Conservation (phyloP, 2,329 filamentous ascomycete genomes). For the Sclerotinia glacialis region DNA sequence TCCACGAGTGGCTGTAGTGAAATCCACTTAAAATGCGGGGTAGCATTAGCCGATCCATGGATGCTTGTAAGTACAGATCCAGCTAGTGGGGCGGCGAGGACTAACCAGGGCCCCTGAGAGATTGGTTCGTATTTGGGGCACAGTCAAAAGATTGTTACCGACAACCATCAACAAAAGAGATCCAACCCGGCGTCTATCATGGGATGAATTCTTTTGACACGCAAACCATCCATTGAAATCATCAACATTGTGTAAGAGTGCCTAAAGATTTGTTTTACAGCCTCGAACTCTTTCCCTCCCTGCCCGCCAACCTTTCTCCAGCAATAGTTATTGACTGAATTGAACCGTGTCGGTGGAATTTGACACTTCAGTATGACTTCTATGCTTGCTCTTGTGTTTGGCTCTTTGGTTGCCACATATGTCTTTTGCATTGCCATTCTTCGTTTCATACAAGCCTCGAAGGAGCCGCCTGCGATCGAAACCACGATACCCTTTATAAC, state of each 20-base stretch:
- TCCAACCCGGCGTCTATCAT: no score
- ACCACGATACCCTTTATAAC: slow-evolving; percentile 18
- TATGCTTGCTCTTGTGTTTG: background rate
- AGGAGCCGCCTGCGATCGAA: slow-evolving; percentile 16
- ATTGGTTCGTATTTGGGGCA: background rate
- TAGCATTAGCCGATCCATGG: no score
- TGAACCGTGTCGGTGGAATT: background rate
- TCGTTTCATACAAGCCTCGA: slow-evolving; percentile 13
- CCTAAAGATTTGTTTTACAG: background rate
- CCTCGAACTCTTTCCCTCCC: background rate
- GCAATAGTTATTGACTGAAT: background rate
- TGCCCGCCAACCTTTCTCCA: background rate
- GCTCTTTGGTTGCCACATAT: slow-evolving; percentile 7
- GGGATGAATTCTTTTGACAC: no score
- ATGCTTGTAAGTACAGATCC: no score
- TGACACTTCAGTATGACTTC: background rate
- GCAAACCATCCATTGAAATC: no score
- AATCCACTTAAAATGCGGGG: no score
- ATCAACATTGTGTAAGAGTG: no score
- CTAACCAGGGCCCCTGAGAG: background rate
- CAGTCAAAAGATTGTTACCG: background rate
- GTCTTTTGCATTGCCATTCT: slow-evolving; percentile 16
- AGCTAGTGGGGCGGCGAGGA: background rate
- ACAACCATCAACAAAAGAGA: no score
- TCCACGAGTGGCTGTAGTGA: no score